A percentile compares a stretch with the other conserved stretches of the same genome.
Conservation (phyloP, 2,329 filamentous ascomycete genomes). For the Cadophora sp. region DNA sequence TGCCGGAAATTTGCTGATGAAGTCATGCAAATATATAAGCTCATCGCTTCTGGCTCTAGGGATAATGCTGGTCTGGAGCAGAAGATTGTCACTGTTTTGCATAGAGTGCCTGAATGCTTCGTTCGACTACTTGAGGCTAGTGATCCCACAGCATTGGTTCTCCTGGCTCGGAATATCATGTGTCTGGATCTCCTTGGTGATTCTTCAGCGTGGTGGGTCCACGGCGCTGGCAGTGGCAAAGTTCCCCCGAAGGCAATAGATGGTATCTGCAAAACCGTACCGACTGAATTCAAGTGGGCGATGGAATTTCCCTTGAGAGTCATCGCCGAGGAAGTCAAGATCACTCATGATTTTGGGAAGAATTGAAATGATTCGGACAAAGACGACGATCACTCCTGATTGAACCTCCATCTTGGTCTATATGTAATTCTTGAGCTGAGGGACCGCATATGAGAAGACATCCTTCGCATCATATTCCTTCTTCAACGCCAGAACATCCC, state of each 20-base stretch:
- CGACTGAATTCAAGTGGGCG: slow-evolving; percentile 23
- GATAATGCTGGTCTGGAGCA: slow-evolving; percentile 27
- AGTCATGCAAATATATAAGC: slow-evolving; percentile 20
- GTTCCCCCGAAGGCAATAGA: slow-evolving; percentile 19
- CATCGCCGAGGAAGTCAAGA: slow-evolving; percentile 20
- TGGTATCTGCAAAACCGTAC: slow-evolving; percentile 23
- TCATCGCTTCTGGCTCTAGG: slow-evolving; percentile 13
- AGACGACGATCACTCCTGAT: not conserved
- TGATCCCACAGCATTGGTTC: slow-evolving; percentile 30
- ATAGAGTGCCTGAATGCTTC: slow-evolving; percentile 25
- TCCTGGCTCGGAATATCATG: slow-evolving; percentile 24
- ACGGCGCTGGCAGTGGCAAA: slow-evolving; percentile 25
- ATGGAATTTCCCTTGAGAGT: slow-evolving; percentile 29
- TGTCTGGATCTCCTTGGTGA: slow-evolving; percentile 25
- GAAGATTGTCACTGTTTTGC: slow-evolving; percentile 28
- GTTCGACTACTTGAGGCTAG: slow-evolving; percentile 19
- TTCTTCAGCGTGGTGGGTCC: slow-evolving; percentile 32
- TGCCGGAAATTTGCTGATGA: slow-evolving; percentile 20
- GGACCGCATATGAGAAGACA: slow-evolving; percentile 47
- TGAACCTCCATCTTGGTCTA: not conserved
- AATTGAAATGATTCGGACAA: not conserved
- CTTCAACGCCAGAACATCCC: slow-evolving; percentile 40
- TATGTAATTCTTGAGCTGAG: slow-evolving; percentile 24
- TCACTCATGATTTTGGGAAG: not conserved
- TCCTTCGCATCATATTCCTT: slow-evolving; percentile 46